These are phyloP conservation scores for Pinus albicaulis DNA, from an alignment of 75 land plant species.

Conservation along the genomic window DNA sequence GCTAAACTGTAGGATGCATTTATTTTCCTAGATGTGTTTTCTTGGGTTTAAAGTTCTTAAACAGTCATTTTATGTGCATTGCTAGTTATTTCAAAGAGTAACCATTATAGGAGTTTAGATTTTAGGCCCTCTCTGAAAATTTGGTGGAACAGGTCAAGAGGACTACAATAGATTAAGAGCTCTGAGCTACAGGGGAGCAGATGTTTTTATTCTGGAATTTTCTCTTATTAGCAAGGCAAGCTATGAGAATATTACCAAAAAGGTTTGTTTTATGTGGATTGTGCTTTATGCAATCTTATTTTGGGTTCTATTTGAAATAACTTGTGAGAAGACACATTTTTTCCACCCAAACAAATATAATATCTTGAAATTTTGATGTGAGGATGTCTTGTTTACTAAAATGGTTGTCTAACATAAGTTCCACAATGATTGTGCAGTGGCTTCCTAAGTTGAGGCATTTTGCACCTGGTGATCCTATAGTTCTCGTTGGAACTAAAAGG, in stretches of 20 bases:
- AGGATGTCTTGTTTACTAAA: not conserved
- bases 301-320: not conserved
- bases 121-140: too few relatives aligned
- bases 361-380: too few relatives aligned
- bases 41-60: too few relatives aligned
- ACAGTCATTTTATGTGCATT: too few relatives aligned
- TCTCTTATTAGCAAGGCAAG: conserved; percentile 63
- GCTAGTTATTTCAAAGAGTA: too few relatives aligned
- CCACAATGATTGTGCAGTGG: conserved; percentile 32
- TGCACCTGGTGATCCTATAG: conserved; percentile 55
- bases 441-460: conserved; percentile 64
- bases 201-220: conserved; percentile 57
- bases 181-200: conserved; percentile 57
- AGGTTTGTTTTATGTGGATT: conserved; percentile 32
- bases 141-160: too few relatives aligned
- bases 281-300: not conserved
- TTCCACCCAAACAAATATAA: not conserved
- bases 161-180: too few relatives aligned
- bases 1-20: too few relatives aligned
- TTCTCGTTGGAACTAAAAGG: conserved; percentile 67
- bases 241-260: conserved; percentile 57
- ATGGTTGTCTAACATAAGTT: not conserved
- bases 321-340: not conserved
- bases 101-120: too few relatives aligned
- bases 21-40: too few relatives aligned